Evolutionary conservation across 148 eudicot species (phyloP).

Genomic region (Vaccinium vitisidaea): DNA sequence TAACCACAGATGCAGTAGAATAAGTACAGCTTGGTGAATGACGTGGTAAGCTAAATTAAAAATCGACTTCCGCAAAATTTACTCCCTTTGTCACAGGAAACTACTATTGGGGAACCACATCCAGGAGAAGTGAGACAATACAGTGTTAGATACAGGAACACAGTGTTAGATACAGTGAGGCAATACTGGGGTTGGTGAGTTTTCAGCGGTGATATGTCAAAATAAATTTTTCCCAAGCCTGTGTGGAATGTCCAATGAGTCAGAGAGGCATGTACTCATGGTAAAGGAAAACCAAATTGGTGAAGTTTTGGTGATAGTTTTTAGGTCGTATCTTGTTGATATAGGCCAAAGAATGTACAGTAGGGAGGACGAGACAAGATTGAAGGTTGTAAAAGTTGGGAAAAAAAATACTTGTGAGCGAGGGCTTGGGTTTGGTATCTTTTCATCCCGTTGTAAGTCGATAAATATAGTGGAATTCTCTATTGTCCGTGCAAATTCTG

Average conservation of each 20-base stretch:
- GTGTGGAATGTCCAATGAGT: background rate
- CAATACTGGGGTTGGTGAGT: background rate
- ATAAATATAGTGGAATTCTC: background rate
- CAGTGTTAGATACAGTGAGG: background rate
- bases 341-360: background rate
- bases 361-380: background rate
- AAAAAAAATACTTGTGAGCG: background rate
- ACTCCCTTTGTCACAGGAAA: constrained; percentile 68
- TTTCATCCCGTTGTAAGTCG: background rate
- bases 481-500: background rate
- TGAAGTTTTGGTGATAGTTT: background rate
- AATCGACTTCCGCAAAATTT: background rate
- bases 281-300: background rate
- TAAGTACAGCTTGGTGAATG: background rate
- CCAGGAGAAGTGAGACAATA: background rate
- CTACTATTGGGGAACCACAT: constrained; percentile 32
- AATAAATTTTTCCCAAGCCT: background rate
- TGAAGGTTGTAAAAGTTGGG: background rate
- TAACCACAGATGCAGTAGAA: background rate
- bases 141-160: no score
- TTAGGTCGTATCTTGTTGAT: background rate
- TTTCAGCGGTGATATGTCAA: background rate
- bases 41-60: background rate
- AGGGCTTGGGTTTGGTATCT: background rate
- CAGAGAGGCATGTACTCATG: background rate